Percentiles rank a stretch among this genome's conserved stretches.
These are phyloP conservation scores for Penicillium atrosanguineum DNA, from an alignment of 495 filamentous ascomycete genomes.

Conservation along the genomic window DNA sequence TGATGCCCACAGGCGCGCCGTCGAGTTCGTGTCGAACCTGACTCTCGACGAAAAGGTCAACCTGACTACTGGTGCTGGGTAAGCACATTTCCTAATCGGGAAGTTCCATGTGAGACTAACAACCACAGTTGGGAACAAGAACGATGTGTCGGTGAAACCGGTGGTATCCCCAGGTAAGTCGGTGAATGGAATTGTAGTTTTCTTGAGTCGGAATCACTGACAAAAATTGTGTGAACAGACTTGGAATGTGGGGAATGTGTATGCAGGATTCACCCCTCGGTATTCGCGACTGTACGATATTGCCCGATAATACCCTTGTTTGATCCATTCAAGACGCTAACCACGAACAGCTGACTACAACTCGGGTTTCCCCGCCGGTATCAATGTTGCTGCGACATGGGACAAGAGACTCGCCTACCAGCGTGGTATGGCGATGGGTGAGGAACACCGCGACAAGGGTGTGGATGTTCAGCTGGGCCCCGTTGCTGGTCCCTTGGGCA, in stretches of 20 bases:
- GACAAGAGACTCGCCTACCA: conserved; percentile 68
- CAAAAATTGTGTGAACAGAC: conserved; percentile 44
- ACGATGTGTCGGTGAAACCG: conserved; percentile 74
- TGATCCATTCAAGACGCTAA: not conserved
- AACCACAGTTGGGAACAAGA: conserved; percentile 65
- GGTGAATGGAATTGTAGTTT: not conserved
- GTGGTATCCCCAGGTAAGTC: conserved; percentile 39
- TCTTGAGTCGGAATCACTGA: conserved; percentile 1
- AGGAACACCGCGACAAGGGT: conserved; percentile 78
- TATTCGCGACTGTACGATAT: conserved; percentile 59
- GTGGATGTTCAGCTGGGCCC: conserved; percentile 86
- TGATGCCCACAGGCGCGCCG: conserved; percentile 73
- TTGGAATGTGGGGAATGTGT: conserved; percentile 80
- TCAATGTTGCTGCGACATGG: conserved; percentile 81
- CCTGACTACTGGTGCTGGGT: conserved; percentile 82
- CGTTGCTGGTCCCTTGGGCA: conserved; percentile 81
- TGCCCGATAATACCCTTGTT: not conserved
- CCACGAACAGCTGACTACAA: conserved; percentile 60
- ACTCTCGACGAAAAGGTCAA: conserved; percentile 92
- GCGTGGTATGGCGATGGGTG: conserved; percentile 76
- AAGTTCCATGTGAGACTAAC: not conserved
- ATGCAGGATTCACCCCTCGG: conserved; percentile 90
- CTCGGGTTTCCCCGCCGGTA: conserved; percentile 77
- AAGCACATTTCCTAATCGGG: conserved; percentile 12
- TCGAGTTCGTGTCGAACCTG: conserved; percentile 75